Conservation (phyloP, 2,329 filamentous ascomycete species). For the Alternaria ethzedia region DNA sequence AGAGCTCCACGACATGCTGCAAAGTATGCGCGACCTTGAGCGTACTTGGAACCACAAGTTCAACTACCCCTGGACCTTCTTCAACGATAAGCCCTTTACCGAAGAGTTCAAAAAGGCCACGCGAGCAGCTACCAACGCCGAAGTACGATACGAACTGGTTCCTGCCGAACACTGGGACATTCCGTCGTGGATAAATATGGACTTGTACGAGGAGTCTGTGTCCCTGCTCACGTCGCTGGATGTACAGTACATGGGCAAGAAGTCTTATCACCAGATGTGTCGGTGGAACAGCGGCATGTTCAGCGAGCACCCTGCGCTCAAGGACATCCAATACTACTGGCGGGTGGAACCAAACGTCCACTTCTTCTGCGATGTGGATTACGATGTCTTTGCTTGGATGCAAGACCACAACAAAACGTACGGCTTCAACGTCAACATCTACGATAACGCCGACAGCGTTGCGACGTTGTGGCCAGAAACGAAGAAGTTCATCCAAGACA, state of each 20-base stretch:
- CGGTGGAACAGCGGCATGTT: conserved; percentile 98
- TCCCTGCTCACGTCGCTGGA: conserved; percentile 81
- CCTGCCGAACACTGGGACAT: conserved; percentile 95
- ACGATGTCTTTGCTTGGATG: conserved; percentile 98
- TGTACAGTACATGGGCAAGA: conserved; percentile 87
- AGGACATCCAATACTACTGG: conserved; percentile 91
- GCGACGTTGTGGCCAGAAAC: conserved; percentile 95
- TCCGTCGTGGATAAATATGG: conserved; percentile 88
- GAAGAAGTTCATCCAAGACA: conserved; percentile 82
- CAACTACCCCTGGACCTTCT: conserved; percentile 99
- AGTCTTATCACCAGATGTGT: conserved; percentile 98
- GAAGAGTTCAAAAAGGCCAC: conserved; percentile 91
- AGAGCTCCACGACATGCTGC: conserved; percentile 82
- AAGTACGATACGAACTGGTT: conserved; percentile 85
- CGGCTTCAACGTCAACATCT: conserved; percentile 97
- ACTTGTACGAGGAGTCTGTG: conserved; percentile 84
- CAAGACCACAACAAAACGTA: conserved; percentile 98
- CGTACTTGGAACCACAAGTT: conserved; percentile 97
- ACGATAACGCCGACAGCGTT: conserved; percentile 87
- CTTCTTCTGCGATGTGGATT: conserved; percentile 99
- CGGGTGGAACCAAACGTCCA: conserved; percentile 97
- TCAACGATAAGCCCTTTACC: conserved; percentile 93
- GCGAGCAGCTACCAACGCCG: conserved; percentile 81
- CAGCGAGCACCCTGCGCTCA: conserved; percentile 91
- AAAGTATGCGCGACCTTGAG: conserved; percentile 90